A percentile compares a stretch with the other conserved stretches of the same genome.
phyloP scores from a whole-genome alignment of 2,329 filamentous ascomycete genomes.

The Colletotrichum nymphaeae region DNA sequence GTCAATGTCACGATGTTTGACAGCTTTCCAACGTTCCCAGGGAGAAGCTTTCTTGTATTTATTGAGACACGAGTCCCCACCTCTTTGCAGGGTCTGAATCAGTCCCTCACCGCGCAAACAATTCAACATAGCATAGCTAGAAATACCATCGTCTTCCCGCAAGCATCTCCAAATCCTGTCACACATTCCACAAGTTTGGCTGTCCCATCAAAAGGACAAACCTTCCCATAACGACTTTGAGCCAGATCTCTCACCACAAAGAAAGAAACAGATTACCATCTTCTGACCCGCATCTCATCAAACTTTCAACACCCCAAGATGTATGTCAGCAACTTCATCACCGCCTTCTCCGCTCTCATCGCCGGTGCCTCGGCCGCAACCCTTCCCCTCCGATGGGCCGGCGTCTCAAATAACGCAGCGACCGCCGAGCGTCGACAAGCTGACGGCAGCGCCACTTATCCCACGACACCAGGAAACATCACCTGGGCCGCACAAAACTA shows the following conservation, averaged over 20 bases:
- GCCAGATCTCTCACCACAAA: not conserved
- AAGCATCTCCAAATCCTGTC: not conserved
- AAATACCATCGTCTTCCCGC: not conserved
- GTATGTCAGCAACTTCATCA: not conserved
- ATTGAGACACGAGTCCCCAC: not conserved
- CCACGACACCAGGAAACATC: not conserved
- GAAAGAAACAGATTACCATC: not conserved
- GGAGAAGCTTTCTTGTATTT: not conserved
- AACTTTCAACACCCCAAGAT: not conserved
- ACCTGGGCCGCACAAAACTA: conserved; percentile 21
- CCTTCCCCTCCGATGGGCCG: not conserved
- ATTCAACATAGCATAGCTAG: not conserved
- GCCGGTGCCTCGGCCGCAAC: conserved; percentile 18
- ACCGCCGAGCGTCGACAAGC: not conserved
- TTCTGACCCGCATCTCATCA: not conserved
- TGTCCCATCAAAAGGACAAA: not conserved
- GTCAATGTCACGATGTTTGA: not conserved
- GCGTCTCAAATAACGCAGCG: not conserved
- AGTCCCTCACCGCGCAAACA: not conserved
- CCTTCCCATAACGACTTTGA: not conserved
- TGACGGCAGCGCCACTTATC: not conserved
- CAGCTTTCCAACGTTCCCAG: not conserved
- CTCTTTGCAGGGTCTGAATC: not conserved
- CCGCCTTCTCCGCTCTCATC: not conserved
- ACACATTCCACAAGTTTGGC: not conserved